These are phyloP conservation scores for Aspergillaceae sp. DNA, from an alignment of 2,329 filamentous ascomycete species.

Conservation along the genomic window DNA sequence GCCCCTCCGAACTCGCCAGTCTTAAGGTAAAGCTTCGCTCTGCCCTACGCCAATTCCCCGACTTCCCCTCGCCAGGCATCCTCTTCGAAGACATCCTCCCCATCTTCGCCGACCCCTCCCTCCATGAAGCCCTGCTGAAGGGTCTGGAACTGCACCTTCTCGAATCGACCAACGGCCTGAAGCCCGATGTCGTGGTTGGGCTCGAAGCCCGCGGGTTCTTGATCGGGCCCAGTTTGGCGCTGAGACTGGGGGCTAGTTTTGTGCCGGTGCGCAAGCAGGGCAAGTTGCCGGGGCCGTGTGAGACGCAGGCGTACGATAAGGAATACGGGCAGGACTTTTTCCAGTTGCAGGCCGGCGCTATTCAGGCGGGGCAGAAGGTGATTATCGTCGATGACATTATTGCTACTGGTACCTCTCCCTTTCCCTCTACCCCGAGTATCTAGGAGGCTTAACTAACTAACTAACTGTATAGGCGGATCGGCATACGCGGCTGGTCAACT, in stretches of 20 bases:
- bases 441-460: too few species aligned
- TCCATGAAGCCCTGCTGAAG: slow-evolving; percentile 69
- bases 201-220: slow-evolving; percentile 92
- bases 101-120: slow-evolving; percentile 69
- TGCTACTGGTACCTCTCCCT: slow-evolving; percentile 66
- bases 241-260: slow-evolving; percentile 74
- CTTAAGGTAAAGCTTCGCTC: slow-evolving; percentile 60
- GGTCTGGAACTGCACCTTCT: slow-evolving; percentile 77
- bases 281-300: slow-evolving; percentile 84
- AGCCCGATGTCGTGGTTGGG: slow-evolving; percentile 84
- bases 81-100: slow-evolving; percentile 98
- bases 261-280: slow-evolving; percentile 91
- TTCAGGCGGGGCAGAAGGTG: slow-evolving; percentile 80
- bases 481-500: slow-evolving; percentile 80
- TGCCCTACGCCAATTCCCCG: slow-evolving; percentile 74
- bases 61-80: slow-evolving; percentile 88
- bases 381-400: slow-evolving; percentile 97
- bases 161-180: slow-evolving; percentile 51
- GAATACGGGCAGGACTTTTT: slow-evolving; percentile 95
- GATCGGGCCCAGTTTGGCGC: slow-evolving; percentile 81
- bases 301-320: slow-evolving; percentile 81
- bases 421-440: not conserved
- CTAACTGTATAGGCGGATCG: slow-evolving; percentile 63
- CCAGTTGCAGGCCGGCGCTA: slow-evolving; percentile 83
- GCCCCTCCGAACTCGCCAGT: slow-evolving; percentile 51